These are phyloP conservation scores for Chalciporus piperatoides DNA, from an alignment of 1,284 basidiomycete genomes.

Conservation along the genomic window DNA sequence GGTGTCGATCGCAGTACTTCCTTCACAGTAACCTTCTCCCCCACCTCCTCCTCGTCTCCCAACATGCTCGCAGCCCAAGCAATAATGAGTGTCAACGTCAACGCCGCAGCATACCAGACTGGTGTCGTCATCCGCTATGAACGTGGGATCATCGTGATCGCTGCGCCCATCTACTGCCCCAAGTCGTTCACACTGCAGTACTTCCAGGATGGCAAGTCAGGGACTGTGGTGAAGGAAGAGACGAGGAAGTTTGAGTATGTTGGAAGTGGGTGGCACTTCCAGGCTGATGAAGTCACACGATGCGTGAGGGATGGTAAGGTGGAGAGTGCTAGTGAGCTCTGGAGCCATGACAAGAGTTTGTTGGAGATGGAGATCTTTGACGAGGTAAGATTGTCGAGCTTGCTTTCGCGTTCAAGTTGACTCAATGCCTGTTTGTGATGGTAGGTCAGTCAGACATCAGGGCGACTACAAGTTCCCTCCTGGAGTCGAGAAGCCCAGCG, in stretches of 20 bases:
- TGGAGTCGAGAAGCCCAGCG: constrained; percentile 40
- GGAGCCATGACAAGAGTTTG: constrained; percentile 75
- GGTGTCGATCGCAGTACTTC: constrained; percentile 78
- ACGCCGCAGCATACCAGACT: constrained; percentile 40
- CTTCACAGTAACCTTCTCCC: constrained; percentile 71
- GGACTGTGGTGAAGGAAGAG: constrained; percentile 51
- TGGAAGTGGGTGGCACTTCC: constrained; percentile 68
- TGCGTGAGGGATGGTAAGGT: constrained; percentile 72
- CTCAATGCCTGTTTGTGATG: not conserved
- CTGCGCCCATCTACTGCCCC: constrained; percentile 62
- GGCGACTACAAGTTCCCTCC: constrained; percentile 45
- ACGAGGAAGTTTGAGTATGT: constrained; percentile 51
- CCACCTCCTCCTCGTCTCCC: constrained; percentile 30
- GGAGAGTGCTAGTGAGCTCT: constrained; percentile 57
- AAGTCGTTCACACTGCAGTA: constrained; percentile 62
- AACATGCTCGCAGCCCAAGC: constrained; percentile 59
- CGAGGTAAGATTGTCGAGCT: constrained; percentile 47
- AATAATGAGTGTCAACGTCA: constrained; percentile 62
- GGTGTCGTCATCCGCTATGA: constrained; percentile 66
- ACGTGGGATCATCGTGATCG: constrained; percentile 60
- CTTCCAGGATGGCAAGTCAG: constrained; percentile 47
- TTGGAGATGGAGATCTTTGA: constrained; percentile 81
- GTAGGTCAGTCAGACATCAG: constrained; percentile 52
- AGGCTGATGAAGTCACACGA: constrained; percentile 82
- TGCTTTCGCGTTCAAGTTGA: not conserved